Conservation (phyloP, 169 alveolate species). For the Eimeria maxima region DNA sequence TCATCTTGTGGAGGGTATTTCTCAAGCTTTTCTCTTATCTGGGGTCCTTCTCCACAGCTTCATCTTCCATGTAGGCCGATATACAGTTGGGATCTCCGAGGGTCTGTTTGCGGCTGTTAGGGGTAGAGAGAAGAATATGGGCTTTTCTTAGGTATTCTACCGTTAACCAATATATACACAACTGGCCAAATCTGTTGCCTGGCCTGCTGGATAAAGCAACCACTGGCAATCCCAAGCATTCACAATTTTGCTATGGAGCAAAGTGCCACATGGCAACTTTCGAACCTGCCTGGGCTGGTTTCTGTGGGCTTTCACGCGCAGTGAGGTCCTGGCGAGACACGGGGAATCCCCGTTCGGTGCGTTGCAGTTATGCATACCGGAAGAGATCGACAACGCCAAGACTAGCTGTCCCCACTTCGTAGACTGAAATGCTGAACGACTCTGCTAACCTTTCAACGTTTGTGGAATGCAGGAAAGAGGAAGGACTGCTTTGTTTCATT, state of each 20-base stretch:
- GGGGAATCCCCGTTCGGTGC: neutral
- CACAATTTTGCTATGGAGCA: neutral
- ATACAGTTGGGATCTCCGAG: neutral
- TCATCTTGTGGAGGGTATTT: neutral
- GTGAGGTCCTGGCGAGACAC: neutral
- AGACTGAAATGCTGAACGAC: neutral
- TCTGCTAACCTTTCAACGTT: neutral
- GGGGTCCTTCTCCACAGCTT: neutral
- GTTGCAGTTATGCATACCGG: neutral
- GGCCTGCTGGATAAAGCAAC: neutral
- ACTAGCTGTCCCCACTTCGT: neutral
- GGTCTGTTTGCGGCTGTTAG: neutral
- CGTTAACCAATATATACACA: neutral
- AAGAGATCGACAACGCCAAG: neutral
- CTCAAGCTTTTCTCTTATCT: neutral
- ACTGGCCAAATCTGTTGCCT: neutral
- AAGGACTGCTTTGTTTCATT: neutral
- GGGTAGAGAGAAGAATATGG: neutral
- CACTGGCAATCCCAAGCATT: neutral
- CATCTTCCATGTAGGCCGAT: neutral
- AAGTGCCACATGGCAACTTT: neutral
- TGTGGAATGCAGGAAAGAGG: neutral
- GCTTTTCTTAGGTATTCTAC: neutral
- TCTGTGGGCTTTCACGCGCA: neutral
- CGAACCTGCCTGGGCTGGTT: neutral